Base-by-base conservation (phyloP, 441 rosid genomes). In the Daphne laureola region DNA sequence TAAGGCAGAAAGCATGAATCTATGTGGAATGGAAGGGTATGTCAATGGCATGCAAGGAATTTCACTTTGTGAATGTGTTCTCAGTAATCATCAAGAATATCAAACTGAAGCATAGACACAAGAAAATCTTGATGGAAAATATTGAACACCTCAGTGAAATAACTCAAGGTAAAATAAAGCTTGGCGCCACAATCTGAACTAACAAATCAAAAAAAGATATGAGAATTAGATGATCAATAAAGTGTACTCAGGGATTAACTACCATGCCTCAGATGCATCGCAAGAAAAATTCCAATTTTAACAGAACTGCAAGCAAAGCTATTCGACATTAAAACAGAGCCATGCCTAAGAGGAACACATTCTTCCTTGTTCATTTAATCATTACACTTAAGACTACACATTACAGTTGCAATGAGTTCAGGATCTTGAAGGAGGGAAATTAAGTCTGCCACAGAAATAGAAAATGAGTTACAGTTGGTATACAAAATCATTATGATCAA, bases 111-210 rank as follows among this genome's bases (percentile, higher is more conserved):
- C 45, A 27, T 7, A 3, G 7, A 27, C 35, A 12, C 55, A 50
- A 31, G 17, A 23, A 14, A 44, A 26, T 18, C 53, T 12, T 15
- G 36, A 56, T 45, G 47, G 41, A 46, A 36, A n/a, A 50, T 54
- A 53, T 43, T 25, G 38, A 67, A 67, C 76, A 93, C 98, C 97
- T 90, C 95, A 12, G 98, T 93, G 68, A 93, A 93, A 63, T 64
- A 75, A 43, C 86, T 86, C 67, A 93, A 52, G 43, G 82, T 75
- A n/a, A 70, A 90, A 59, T 69, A 93, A 72, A 70, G 98, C 98
- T 75, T 89, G 87, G 61, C 82, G 92, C 98, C 97, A 58, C 96
- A 93, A 67, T 90, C 87, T 61, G 96, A 81, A 82, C 98, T 93
- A 82, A 72, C 72, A 63, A 66, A 58, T 72, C 51, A 55, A 71